A percentile compares a stretch with the other conserved stretches of the same genome.
phyloP scores from a whole-genome alignment of 1,284 basidiomycete genomes.

The Sanguinoderma infundibulare region DNA sequence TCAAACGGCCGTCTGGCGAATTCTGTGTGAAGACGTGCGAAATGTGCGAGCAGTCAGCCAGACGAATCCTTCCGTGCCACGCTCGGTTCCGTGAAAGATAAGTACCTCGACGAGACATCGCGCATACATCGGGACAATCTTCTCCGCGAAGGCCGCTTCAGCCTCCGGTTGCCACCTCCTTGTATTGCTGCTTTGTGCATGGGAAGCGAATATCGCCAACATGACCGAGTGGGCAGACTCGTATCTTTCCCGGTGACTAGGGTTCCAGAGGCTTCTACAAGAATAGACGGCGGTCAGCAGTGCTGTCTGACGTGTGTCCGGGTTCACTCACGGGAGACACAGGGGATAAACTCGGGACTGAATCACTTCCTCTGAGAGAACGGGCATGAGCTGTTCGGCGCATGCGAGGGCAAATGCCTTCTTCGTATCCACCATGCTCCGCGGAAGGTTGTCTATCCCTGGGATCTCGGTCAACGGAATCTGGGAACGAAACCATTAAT shows the following conservation, averaged over 20 bases:
- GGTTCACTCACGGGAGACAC: constrained; percentile 59
- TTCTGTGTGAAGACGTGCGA: constrained; percentile 53
- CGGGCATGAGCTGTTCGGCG: constrained; percentile 71
- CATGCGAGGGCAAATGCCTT: constrained; percentile 66
- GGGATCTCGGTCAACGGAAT: neutral
- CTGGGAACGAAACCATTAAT: neutral
- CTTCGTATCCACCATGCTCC: constrained; percentile 48
- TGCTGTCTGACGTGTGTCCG: neutral
- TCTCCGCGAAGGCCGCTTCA: constrained; percentile 45
- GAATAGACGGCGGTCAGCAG: constrained; percentile 6
- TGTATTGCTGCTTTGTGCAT: constrained; percentile 43
- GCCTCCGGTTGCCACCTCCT: constrained; percentile 22
- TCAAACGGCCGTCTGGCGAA: constrained; percentile 60
- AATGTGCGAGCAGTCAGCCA: neutral
- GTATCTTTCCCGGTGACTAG: constrained; percentile 66
- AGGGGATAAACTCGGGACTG: constrained; percentile 56
- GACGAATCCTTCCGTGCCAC: too few species aligned
- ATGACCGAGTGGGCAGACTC: constrained; percentile 80
- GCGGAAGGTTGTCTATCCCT: constrained; percentile 16
- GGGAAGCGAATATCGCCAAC: constrained; percentile 66
- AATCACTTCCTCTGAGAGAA: constrained; percentile 52
- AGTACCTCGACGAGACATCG: constrained; percentile 69
- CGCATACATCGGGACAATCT: constrained; percentile 70
- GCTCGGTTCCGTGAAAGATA: too few species aligned
- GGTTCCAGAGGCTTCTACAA: constrained; percentile 56